Conservation (phyloP, 139 green algal genomes). For the Prasinococcaceae sp. region DNA sequence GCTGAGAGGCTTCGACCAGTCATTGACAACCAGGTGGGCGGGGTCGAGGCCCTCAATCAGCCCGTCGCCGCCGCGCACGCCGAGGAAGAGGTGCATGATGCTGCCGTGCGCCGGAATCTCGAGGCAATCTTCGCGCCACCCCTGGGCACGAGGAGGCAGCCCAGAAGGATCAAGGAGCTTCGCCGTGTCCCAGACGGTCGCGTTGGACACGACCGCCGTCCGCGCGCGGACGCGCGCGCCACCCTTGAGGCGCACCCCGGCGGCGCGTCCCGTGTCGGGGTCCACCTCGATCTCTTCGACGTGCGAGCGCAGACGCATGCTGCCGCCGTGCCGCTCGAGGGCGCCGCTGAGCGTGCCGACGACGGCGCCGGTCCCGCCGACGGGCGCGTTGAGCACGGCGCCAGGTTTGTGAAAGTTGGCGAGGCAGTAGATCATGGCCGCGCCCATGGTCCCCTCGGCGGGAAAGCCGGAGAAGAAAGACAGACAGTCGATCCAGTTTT, state of each 20-base stretch:
- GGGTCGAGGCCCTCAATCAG: slow-evolving; percentile 55
- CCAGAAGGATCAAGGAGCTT: slow-evolving; percentile 30
- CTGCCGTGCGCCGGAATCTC: slow-evolving; percentile 51
- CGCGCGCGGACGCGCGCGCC: slow-evolving; percentile 3
- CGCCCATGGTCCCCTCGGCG: slow-evolving; percentile 79
- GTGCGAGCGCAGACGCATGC: slow-evolving; percentile 50
- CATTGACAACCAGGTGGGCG: slow-evolving; percentile 88
- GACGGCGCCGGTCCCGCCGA: slow-evolving; percentile 75
- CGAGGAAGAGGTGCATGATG: slow-evolving; percentile 97
- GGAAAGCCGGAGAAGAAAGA: slow-evolving; percentile 85
- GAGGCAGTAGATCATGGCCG: slow-evolving; percentile 44
- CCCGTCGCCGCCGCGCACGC: slow-evolving; percentile 27
- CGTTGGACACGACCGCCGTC: slow-evolving; percentile 8
- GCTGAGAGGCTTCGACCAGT: slow-evolving; percentile 25
- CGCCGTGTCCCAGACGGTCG: slow-evolving; percentile 51
- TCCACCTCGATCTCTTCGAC: slow-evolving; percentile 55
- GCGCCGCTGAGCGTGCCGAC: slow-evolving; percentile 70
- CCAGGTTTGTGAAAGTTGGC: slow-evolving; percentile 9
- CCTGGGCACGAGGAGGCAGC: slow-evolving; percentile 31
- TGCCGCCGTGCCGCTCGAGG: slow-evolving; percentile 71
- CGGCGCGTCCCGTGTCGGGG: slow-evolving; percentile 2
- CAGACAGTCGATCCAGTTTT: slow-evolving; percentile 87
- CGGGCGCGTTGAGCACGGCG: slow-evolving; percentile 63
- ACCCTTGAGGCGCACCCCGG: slow-evolving; percentile 3
- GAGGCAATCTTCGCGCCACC: slow-evolving; percentile 6